Conservation (phyloP, 1,284 basidiomycete genomes). For the Ganoderma meredithae region DNA sequence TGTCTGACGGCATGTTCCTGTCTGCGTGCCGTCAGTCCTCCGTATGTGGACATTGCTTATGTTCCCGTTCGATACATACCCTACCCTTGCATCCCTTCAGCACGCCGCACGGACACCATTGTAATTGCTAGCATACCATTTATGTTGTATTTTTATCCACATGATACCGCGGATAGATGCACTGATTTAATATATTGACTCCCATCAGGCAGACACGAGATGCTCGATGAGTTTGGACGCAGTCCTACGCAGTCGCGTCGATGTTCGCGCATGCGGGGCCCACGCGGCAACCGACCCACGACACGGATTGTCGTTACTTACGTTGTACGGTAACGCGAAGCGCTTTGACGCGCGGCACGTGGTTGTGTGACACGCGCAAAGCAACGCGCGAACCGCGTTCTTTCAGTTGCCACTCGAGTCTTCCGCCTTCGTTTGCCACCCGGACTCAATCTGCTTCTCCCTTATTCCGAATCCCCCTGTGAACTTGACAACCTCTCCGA, state of each 20-base stretch:
- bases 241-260: neutral
- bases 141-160: neutral
- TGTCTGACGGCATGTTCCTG: conserved; percentile 99
- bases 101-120: neutral
- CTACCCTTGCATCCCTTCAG: neutral
- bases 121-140: neutral
- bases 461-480: conserved; percentile 1
- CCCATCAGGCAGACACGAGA: neutral
- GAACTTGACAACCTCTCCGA: conserved; percentile 26
- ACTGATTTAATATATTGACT: neutral
- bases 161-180: neutral
- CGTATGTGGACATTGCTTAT: neutral
- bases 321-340: neutral
- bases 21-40: conserved; percentile 83
- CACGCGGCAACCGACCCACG: too few species aligned
- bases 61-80: neutral
- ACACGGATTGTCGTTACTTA: neutral
- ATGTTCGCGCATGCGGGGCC: neutral
- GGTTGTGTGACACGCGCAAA: conserved; percentile 32
- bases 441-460: neutral
- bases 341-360: conserved; percentile 33
- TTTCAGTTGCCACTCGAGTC: conserved; percentile 14
- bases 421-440: neutral
- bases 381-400: conserved; percentile 32
- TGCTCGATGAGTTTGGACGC: neutral